Base-by-base conservation (phyloP, 2,329 filamentous ascomycete species). In the Cordyceps farinosa region DNA sequence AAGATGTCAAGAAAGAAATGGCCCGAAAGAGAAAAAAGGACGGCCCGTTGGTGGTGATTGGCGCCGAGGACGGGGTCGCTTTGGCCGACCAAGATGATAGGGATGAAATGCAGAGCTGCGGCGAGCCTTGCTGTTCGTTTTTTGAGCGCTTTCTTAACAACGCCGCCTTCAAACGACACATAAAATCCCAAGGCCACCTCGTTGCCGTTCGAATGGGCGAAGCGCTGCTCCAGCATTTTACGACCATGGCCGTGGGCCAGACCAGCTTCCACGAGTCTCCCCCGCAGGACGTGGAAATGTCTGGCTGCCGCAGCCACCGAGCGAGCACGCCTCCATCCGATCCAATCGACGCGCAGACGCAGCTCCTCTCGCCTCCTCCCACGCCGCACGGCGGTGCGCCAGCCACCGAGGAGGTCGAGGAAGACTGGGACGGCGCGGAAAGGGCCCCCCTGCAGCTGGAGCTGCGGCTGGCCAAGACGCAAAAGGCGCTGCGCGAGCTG, bases 61-160 rank as follows among this genome's bases (percentile, higher is more conserved):
- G 40, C 10, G 17, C 54, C 7, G 29, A 36, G 3, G 40, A 34
- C 11, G 45, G 22, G 1, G n/a, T 22, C 4, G n/a, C 38, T 29
- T 13, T 15, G 22, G 40, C 30, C 8, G n/a, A 42, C 4, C 22
- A 11, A n/a, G 32, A 54, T 7, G 40, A 40, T 27, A 9, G 45
- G 7, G 42, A 38, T 7, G 40, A 27, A 3, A 8, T 9, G 2
- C 5, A 6, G 22, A 29, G 7, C 9, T 61, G 59, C n/a, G 17
- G 40, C 3, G 59, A 61, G 15, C 48, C 48, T 5, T 61, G 59
- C 40, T 61, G 59, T 15, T 30, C 59, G 10, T 34, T 11, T 7
- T 61, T 54, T 48, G 59, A 54, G 32, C 7, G 8, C 1, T 61
- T 61, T 10, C 10, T 10, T 3, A 45, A 27, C 11, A 45, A 15